These are phyloP conservation scores for Peronosclerospora sorghi DNA, from an alignment of 352 stramenopile species.

Conservation along the genomic window DNA sequence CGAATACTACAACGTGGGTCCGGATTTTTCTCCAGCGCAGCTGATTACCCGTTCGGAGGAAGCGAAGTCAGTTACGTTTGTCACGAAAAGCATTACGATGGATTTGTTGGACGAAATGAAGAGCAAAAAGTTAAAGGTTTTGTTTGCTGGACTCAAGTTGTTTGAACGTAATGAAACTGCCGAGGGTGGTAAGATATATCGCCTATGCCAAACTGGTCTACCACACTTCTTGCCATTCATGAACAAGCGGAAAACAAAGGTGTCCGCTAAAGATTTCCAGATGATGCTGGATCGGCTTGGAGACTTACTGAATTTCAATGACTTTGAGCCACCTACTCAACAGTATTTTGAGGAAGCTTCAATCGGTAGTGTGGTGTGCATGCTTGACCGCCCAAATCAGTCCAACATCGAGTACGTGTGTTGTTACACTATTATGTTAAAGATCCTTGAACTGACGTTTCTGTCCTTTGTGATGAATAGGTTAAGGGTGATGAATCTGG, in stretches of 20 bases:
- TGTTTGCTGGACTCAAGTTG: constrained; percentile 88
- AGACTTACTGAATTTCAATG: constrained; percentile 74
- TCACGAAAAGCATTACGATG: constrained; percentile 77
- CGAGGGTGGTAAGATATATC: constrained; percentile 67
- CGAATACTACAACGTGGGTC: constrained; percentile 64
- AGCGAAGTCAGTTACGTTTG: constrained; percentile 76
- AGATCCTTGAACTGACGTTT: constrained; percentile 4
- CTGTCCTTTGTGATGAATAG: constrained; percentile 20
- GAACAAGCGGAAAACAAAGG: constrained; percentile 46
- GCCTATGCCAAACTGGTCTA: constrained; percentile 83
- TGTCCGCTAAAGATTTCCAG: constrained; percentile 67
- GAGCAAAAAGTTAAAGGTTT: constrained; percentile 78
- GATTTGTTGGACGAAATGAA: constrained; percentile 77
- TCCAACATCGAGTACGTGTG: constrained; percentile 57
- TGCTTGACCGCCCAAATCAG: constrained; percentile 45
- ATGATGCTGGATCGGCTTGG: constrained; percentile 77
- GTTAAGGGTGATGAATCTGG: constrained; percentile 74
- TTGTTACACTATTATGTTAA: not conserved
- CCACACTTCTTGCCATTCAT: constrained; percentile 79
- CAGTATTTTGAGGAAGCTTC: constrained; percentile 43
- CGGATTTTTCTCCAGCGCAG: constrained; percentile 57
- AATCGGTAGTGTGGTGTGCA: constrained; percentile 73
- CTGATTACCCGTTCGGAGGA: constrained; percentile 85
- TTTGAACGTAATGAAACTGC: constrained; percentile 84
- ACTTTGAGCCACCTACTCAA: constrained; percentile 47